Base-by-base conservation (phyloP, 148 eudicot species). In the Arbutus unedo region DNA sequence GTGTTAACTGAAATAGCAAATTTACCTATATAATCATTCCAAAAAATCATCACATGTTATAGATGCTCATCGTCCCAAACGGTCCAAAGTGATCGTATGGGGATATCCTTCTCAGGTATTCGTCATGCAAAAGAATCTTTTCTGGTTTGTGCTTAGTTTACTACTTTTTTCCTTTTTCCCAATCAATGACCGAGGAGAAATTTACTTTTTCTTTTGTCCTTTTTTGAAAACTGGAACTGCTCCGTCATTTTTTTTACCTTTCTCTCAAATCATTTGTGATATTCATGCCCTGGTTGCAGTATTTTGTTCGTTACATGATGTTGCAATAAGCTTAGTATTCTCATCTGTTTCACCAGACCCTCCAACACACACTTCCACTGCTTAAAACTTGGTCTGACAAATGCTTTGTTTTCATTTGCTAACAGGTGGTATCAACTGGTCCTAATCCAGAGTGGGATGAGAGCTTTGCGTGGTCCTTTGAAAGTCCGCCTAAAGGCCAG, bases 401-500 rank as follows among this genome's bases (percentile, higher is more conserved):
- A 54, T 41, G 23, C 71, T 83, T 25, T 38, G 66, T 60, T 47
- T 68, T 82, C 15, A 53, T 78, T 49, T 75, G 48, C 75, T 64
- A 31, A 49, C 93, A 96, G 99, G 91, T 94, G 82, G 93, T 93
- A 44, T 89, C 96, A 41, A 96, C 99, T 49, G 98, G 98, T 85
- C 94, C 99, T 59, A 92, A 89, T 81, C 99, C 99, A 13, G 98
- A 94, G 77, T 96, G 95, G 95, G 97, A 96, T 3, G 97, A 96
- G 90, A 94, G 93, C 87, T 96, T 96, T 79, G 80, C 88, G 15
- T 96, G 99, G 99, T 86, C 95, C 83, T 96, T 96, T 74, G 99
- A 96, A 90, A 94, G 99, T 84, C 99, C 99, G 77, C 99, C 99
- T 5, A 93, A 96, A 85, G 99, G 99, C 84, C 99, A 96, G 85